A percentile compares a stretch with the other conserved stretches of the same genome.
phyloP scores from a whole-genome alignment of 768 basidiomycete species.

The Agrocybe chaxingu region DNA sequence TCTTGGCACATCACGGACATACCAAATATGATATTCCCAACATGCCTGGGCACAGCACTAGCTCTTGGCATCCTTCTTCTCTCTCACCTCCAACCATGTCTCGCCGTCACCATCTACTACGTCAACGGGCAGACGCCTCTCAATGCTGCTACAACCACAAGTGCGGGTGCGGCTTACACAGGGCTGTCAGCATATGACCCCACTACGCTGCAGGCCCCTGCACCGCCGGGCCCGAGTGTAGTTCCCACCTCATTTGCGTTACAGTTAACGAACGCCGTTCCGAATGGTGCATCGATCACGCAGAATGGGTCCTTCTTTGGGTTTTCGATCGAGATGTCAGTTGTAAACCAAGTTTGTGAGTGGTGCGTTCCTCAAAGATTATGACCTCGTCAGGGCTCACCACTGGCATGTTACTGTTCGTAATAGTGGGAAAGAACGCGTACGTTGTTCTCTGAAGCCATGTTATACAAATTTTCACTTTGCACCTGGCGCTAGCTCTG shows the following conservation, averaged over 20 bases:
- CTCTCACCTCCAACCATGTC: not conserved
- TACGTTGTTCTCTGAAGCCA: not conserved
- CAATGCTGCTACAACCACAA: slow-evolving; percentile 22
- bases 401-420: not conserved
- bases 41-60: not conserved
- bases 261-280: slow-evolving; percentile 37
- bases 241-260: slow-evolving; percentile 42
- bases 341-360: slow-evolving; percentile 56
- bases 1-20: too few species aligned
- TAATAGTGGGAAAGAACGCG: slow-evolving; percentile 36
- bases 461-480: slow-evolving; percentile 12
- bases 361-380: slow-evolving; percentile 6
- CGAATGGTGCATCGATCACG: slow-evolving; percentile 30
- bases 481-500: slow-evolving; percentile 26
- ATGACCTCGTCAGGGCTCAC: too few species aligned
- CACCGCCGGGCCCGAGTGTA: slow-evolving; percentile 44
- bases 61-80: not conserved
- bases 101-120: slow-evolving; percentile 32
- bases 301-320: slow-evolving; percentile 45
- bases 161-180: slow-evolving; percentile 39
- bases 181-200: slow-evolving; percentile 54
- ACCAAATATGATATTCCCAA: too few species aligned
- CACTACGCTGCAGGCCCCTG: slow-evolving; percentile 44
- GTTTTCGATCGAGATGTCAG: slow-evolving; percentile 63
- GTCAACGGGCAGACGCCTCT: slow-evolving; percentile 24